Evolutionary conservation across 1,284 basidiomycete genomes (phyloP).

Genomic region (Puccinia coronata): DNA sequence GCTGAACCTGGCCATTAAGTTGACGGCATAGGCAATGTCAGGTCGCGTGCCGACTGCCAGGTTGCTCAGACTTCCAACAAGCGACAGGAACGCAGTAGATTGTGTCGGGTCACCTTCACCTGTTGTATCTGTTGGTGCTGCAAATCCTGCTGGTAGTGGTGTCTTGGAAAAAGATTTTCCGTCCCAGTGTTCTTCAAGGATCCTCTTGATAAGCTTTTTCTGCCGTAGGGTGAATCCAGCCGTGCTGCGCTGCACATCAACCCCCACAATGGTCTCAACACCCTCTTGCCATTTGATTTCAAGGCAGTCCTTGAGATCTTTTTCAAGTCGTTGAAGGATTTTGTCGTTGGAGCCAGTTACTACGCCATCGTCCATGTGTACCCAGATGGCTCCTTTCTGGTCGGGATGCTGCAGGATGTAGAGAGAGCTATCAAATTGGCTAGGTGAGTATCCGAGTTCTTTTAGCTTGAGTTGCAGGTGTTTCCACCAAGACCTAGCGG

Average conservation of each 20-base stretch:
- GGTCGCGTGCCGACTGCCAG: not conserved
- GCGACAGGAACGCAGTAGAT: not conserved
- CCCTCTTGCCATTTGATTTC: too few relatives aligned
- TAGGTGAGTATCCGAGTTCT: constrained; percentile 3
- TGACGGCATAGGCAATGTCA: too few relatives aligned
- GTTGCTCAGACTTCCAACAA: not conserved
- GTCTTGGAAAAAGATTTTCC: not conserved
- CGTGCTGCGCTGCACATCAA: too few relatives aligned
- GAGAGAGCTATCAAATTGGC: too few relatives aligned
- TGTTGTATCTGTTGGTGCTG: not conserved
- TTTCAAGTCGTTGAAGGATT: too few relatives aligned
- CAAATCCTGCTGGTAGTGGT: not conserved
- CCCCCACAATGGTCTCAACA: too few relatives aligned
- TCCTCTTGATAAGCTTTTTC: not conserved
- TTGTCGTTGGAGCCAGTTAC: not conserved
- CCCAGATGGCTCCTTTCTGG: not conserved
- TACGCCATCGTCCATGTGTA: constrained; percentile 1
- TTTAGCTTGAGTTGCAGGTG: constrained; percentile 11
- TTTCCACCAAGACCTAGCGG: too few relatives aligned
- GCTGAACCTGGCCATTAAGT: not conserved
- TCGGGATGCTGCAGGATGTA: not conserved
- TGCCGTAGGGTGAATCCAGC: not conserved
- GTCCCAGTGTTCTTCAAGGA: constrained; percentile 10
- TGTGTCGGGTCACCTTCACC: not conserved
- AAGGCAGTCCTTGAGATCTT: too few relatives aligned